A percentile compares a stretch with the other conserved stretches of the same genome.
These are phyloP conservation scores for Euphorbia schlechtendalii DNA, from an alignment of 441 rosid species.

Conservation along the genomic window DNA sequence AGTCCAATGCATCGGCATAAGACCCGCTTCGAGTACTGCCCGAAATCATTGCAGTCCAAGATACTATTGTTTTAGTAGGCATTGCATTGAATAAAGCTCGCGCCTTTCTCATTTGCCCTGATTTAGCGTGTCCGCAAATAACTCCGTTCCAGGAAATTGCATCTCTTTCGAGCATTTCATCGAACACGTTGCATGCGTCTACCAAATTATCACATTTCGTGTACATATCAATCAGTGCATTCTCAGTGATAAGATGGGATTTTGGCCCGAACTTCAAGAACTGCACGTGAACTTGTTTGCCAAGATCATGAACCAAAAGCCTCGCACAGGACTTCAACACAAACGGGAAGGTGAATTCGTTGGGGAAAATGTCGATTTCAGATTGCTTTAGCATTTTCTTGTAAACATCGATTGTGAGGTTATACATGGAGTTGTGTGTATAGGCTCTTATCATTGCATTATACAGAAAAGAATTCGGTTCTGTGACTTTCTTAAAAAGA, in stretches of 20 bases:
- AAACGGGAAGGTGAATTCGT: conserved; percentile 52
- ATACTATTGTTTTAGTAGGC: conserved; percentile 37
- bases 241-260: conserved; percentile 34
- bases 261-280: conserved; percentile 37
- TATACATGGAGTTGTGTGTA: conserved; percentile 30
- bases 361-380: conserved; percentile 28
- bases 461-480: conserved; percentile 42
- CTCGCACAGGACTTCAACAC: conserved; percentile 47
- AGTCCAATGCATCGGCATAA: conserved; percentile 35
- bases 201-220: conserved; percentile 30
- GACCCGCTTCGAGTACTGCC: conserved; percentile 36
- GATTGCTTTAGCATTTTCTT: conserved; percentile 26
- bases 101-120: conserved; percentile 47
- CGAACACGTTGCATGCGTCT: conserved; percentile 41
- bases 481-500: conserved; percentile 33
- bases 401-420: conserved; percentile 26
- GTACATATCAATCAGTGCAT: conserved; percentile 46
- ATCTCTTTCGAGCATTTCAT: conserved; percentile 44
- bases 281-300: conserved; percentile 45
- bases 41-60: conserved; percentile 56
- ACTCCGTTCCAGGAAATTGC: conserved; percentile 49
- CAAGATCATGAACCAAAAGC: conserved; percentile 26
- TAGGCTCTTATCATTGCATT: conserved; percentile 45
- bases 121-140: conserved; percentile 41
- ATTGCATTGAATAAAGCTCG: conserved; percentile 32